A percentile compares a stretch with the other conserved stretches of the same genome.
Conservation (phyloP, 106 monocot genomes). For the Dioscorea zingiberensis region DNA sequence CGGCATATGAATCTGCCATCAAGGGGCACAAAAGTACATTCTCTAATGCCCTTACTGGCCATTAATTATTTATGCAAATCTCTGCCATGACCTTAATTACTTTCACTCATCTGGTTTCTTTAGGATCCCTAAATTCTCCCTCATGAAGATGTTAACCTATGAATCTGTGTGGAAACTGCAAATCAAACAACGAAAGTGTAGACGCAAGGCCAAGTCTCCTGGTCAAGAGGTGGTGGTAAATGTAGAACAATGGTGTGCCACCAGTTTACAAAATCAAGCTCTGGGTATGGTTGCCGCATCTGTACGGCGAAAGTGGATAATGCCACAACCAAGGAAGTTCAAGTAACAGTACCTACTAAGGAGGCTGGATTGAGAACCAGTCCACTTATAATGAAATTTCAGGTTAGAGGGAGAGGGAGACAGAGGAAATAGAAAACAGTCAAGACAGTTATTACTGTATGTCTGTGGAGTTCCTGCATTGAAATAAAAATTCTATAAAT, state of each 20-base stretch:
- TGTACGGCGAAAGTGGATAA: constrained; percentile 85
- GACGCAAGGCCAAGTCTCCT: constrained; percentile 49
- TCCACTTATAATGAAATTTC: not conserved
- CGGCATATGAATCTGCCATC: constrained; percentile 62
- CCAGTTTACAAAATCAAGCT: constrained; percentile 69
- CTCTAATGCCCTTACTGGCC: not conserved
- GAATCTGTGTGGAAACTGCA: constrained; percentile 57
- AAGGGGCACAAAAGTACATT: constrained; percentile 65
- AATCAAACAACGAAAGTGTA: constrained; percentile 69
- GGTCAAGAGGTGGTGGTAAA: constrained; percentile 60
- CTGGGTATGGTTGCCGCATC: constrained; percentile 60
- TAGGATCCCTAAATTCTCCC: constrained; percentile 59
- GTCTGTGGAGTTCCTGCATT: too few relatives aligned
- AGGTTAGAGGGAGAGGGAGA: not conserved
- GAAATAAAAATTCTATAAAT: too few relatives aligned
- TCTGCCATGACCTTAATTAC: not conserved
- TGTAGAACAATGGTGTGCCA: constrained; percentile 12
- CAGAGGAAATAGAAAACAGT: not conserved
- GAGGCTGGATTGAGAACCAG: constrained; percentile 59
- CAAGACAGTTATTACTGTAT: too few relatives aligned
- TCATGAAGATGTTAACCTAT: constrained; percentile 79
- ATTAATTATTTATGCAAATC: not conserved
- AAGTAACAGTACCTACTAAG: constrained; percentile 74
- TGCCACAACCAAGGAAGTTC: constrained; percentile 92
- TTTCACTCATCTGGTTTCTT: constrained; percentile 1